phyloP scores from a whole-genome alignment of 768 basidiomycete genomes.

The Termitomyces sp. region DNA sequence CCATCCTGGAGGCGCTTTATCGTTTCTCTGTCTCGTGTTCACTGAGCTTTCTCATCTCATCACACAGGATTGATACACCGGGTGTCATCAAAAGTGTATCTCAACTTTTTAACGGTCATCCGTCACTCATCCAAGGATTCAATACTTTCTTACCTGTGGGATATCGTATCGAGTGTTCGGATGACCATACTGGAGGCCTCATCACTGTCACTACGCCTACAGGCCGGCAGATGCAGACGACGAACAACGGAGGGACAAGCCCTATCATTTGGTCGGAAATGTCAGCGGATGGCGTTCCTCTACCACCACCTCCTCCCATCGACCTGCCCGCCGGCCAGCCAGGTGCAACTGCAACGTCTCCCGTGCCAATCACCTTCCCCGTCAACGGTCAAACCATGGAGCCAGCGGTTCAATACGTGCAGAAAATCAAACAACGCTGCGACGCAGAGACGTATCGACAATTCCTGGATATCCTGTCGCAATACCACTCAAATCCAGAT shows the following conservation, averaged over 20 bases:
- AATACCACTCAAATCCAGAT: slow-evolving; percentile 55
- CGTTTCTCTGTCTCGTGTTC: background rate
- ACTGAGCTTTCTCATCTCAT: background rate
- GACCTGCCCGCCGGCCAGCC: background rate
- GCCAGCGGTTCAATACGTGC: slow-evolving; percentile 90
- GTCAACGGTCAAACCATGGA: slow-evolving; percentile 48
- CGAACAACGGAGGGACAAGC: slow-evolving; percentile 36
- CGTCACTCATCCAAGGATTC: slow-evolving; percentile 91
- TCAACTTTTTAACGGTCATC: slow-evolving; percentile 86
- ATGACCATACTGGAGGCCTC: slow-evolving; percentile 54
- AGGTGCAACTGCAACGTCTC: slow-evolving; percentile 19
- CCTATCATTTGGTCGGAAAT: slow-evolving; percentile 31
- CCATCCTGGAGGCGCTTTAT: background rate
- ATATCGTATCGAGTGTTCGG: slow-evolving; percentile 85
- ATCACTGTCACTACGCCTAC: slow-evolving; percentile 78
- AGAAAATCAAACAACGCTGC: slow-evolving; percentile 93
- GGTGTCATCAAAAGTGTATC: slow-evolving; percentile 96
- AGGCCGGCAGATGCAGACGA: slow-evolving; percentile 57
- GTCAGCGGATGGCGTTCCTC: slow-evolving; percentile 14
- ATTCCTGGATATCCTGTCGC: slow-evolving; percentile 71
- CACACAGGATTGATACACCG: slow-evolving; percentile 86
- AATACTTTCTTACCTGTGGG: slow-evolving; percentile 95
- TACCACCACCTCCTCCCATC: slow-evolving; percentile 5
- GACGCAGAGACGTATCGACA: slow-evolving; percentile 82
- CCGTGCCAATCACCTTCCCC: slow-evolving; percentile 27